Evolutionary conservation across 148 eudicot species (phyloP), one percentile per base, ranked within the genome.

Genomic region (Rhododendron mucronatum): DNA sequence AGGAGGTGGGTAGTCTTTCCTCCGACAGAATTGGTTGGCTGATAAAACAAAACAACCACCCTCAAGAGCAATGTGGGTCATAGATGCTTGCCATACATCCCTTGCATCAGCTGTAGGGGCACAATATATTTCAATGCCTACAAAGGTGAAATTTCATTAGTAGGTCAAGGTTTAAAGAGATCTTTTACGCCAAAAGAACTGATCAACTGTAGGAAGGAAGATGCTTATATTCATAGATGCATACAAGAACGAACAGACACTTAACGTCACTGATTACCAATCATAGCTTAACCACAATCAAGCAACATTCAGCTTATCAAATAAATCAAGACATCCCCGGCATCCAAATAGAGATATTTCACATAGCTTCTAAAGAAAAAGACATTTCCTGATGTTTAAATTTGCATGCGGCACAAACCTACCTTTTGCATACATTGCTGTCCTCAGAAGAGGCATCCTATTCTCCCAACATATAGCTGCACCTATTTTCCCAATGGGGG

Each of bases 101-200:
- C 97, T 92, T 35, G 98, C 82, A 93, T 96, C 99, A 86, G 98
- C 99, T 11, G 99, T 96, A 15, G 98, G 99, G n/a, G 99, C 99
- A 91, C 99, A 96, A 59, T 94, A 96, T 87, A 96, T 95, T 88
- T 96, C 99, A 89, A 96, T 89, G 74, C 99, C 99, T 96, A 86
- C 45, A 89, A 28, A 79, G 45, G 50, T 13, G 51, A 78, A 53
- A 45, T 78, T 45, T 77, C 45, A 18, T 67, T 12, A 33, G 20
- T 35, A 7, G 30, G 5, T 47, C 47, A 71, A 30, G 63, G 44
- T 84, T 23, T 13, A 33, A 53, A 21, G 39, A 41, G 26, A 71
- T 16, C 14, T 61, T 23, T 81, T 51, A 71, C 7, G 6, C 51
- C 88, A 41, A 55, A 47, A 30, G 37, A 82, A 76, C n/a, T 21